A percentile compares a stretch with the other conserved stretches of the same genome.
Evolutionary conservation across 257 asterid species (phyloP).

Genomic region (Ilex asprella): DNA sequence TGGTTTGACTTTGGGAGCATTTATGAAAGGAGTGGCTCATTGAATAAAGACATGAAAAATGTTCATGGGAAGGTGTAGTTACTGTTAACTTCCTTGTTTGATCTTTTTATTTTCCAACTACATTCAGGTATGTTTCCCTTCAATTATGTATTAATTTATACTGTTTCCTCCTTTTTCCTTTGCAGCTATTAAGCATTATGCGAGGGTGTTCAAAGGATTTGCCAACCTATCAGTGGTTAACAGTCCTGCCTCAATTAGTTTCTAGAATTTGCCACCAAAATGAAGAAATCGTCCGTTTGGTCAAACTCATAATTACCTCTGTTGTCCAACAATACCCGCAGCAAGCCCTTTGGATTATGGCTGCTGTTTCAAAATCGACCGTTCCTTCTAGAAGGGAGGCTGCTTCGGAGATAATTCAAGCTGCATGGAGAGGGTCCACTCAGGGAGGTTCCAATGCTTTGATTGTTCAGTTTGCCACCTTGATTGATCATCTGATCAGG

Average conservation of each 20-base stretch:
- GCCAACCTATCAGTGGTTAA: conserved; percentile 94
- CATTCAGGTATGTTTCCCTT: too few relatives aligned
- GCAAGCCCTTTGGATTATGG: conserved; percentile 99
- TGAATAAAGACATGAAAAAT: conserved; percentile 63
- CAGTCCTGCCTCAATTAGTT: conserved; percentile 93
- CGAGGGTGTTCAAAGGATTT: conserved; percentile 83
- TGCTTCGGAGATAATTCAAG: conserved; percentile 94
- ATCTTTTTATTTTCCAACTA: too few relatives aligned
- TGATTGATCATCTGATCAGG: conserved; percentile 85
- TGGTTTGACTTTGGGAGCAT: conserved; percentile 93
- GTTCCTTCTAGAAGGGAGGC: conserved; percentile 88
- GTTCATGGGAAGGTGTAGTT: conserved; percentile 56
- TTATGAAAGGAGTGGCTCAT: conserved; percentile 45
- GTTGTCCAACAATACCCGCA: conserved; percentile 86
- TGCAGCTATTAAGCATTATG: conserved; percentile 81
- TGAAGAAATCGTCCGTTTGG: conserved; percentile 76
- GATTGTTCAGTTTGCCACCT: conserved; percentile 77
- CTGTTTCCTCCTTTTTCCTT: background rate
- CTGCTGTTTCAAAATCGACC: conserved; percentile 93
- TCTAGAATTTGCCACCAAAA: conserved; percentile 99
- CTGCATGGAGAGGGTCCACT: conserved; percentile 69
- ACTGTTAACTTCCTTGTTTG: background rate
- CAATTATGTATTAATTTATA: background rate
- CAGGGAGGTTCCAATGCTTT: conserved; percentile 59
- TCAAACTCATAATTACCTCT: conserved; percentile 75